Conservation (phyloP, 1,284 basidiomycete genomes). For the Singerocomus rubriflavus region DNA sequence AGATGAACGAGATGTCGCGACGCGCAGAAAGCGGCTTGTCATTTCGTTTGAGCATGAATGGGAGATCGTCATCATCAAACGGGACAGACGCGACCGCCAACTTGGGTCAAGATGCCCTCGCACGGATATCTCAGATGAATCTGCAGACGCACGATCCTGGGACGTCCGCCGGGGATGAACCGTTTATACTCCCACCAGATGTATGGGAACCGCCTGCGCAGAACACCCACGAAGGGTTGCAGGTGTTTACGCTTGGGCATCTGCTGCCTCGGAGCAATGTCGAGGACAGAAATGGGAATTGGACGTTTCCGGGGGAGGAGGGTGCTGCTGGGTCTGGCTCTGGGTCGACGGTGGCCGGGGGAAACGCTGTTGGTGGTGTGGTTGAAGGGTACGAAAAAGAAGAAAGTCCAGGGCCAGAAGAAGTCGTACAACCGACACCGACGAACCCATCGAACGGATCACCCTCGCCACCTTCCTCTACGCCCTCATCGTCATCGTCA, state of each 20-base stretch:
- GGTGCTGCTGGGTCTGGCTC: slow-evolving; percentile 15
- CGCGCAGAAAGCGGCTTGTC: slow-evolving; percentile 48
- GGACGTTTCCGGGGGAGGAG: slow-evolving; percentile 47
- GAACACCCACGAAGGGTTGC: slow-evolving; percentile 57
- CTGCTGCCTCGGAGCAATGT: slow-evolving; percentile 57
- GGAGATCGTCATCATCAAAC: slow-evolving; percentile 20
- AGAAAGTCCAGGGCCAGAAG: slow-evolving; percentile 31
- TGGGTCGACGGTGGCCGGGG: neutral
- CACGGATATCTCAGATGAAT: slow-evolving; percentile 27
- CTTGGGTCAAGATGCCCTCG: slow-evolving; percentile 15
- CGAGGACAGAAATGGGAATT: slow-evolving; percentile 56
- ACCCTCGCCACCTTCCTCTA: slow-evolving; percentile 18
- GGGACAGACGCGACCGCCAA: slow-evolving; percentile 16
- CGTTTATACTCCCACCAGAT: slow-evolving; percentile 39
- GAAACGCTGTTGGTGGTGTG: slow-evolving; percentile 4
- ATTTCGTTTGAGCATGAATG: slow-evolving; percentile 28
- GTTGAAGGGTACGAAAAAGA: slow-evolving; percentile 26
- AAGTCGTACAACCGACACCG: slow-evolving; percentile 32
- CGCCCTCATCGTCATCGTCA: slow-evolving; percentile 10
- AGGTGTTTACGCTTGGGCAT: slow-evolving; percentile 82
- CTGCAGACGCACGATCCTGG: slow-evolving; percentile 24
- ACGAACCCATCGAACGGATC: slow-evolving; percentile 21
- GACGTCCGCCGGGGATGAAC: slow-evolving; percentile 30
- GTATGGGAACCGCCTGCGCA: slow-evolving; percentile 30
- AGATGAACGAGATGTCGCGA: slow-evolving; percentile 73